Conservation (phyloP, 2,329 filamentous ascomycete genomes). For the Fusarium luffae region DNA sequence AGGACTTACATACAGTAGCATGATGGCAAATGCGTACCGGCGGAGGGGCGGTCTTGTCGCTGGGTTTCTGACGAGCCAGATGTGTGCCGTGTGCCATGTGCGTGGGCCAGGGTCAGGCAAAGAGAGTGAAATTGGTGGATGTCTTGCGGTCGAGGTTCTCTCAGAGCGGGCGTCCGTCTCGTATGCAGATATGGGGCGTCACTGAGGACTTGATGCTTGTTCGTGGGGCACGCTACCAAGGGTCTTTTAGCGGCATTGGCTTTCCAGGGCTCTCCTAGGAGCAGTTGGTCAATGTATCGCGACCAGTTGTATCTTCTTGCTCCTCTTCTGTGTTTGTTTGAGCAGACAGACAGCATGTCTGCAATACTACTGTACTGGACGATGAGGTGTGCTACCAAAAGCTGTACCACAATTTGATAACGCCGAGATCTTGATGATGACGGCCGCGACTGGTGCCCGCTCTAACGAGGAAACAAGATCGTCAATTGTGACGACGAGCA, state of each 20-base stretch:
- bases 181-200: conserved; percentile 45
- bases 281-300: conserved; percentile 14
- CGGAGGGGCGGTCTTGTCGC: conserved; percentile 26
- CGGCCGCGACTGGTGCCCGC: conserved; percentile 38
- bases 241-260: conserved; percentile 26
- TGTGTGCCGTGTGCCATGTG: conserved; percentile 35
- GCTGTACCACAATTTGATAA: not conserved
- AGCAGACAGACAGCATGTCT: not conserved
- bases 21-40: conserved; percentile 30
- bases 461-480: conserved; percentile 42
- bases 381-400: conserved; percentile 35
- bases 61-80: conserved; percentile 30
- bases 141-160: conserved; percentile 37
- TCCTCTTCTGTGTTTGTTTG: not conserved
- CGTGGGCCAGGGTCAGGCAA: conserved; percentile 44
- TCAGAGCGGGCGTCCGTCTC: conserved; percentile 38
- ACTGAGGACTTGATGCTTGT: conserved; percentile 37
- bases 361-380: conserved; percentile 7
- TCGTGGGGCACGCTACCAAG: conserved; percentile 38
- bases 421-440: conserved; percentile 11
- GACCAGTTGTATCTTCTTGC: conserved; percentile 4
- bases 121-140: conserved; percentile 29
- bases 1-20: conserved; percentile 25
- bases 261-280: conserved; percentile 19
- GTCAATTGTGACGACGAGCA: conserved; percentile 37